Percentiles rank a stretch among this genome's conserved stretches.
phyloP scores from a whole-genome alignment of 148 eudicot genomes.

The Salicornia ramosissima region DNA sequence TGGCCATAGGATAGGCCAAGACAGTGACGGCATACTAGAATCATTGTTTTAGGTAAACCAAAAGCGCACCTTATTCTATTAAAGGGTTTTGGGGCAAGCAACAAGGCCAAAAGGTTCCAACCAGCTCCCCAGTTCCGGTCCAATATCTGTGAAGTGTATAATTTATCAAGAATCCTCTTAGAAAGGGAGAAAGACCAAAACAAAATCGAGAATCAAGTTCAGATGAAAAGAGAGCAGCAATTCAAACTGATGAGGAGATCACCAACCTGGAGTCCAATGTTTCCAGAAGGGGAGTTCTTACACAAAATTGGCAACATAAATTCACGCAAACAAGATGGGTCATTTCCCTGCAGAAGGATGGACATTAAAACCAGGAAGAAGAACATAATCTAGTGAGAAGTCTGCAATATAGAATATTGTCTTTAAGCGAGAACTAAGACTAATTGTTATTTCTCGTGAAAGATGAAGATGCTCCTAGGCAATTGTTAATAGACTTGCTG shows the following conservation, averaged over 20 bases:
- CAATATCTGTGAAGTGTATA: slow-evolving; percentile 55
- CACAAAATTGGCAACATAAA: slow-evolving; percentile 59
- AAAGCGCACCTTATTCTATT: slow-evolving; percentile 69
- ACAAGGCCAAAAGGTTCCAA: slow-evolving; percentile 76
- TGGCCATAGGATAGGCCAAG: not conserved
- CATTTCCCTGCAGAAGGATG: slow-evolving; percentile 52
- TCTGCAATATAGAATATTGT: not conserved
- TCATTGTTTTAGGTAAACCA: not conserved
- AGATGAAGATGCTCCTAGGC: not conserved
- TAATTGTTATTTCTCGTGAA: not conserved
- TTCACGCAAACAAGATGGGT: slow-evolving; percentile 95
- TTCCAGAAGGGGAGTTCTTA: slow-evolving; percentile 64
- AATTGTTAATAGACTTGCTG: not conserved
- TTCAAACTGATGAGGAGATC: not conserved
- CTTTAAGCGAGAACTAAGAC: not conserved
- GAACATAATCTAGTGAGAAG: not conserved
- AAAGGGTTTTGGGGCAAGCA: slow-evolving; percentile 80
- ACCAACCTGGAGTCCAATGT: slow-evolving; percentile 81
- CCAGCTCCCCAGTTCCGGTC: slow-evolving; percentile 99
- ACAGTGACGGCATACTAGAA: not conserved
- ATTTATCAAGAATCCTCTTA: slow-evolving; percentile 4
- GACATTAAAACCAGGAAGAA: not conserved
- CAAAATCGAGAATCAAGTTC: not conserved
- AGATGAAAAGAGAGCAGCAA: not conserved
- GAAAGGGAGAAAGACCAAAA: not conserved